Conservation (phyloP, 2,329 filamentous ascomycete genomes). For the Diaporthe vaccinii region DNA sequence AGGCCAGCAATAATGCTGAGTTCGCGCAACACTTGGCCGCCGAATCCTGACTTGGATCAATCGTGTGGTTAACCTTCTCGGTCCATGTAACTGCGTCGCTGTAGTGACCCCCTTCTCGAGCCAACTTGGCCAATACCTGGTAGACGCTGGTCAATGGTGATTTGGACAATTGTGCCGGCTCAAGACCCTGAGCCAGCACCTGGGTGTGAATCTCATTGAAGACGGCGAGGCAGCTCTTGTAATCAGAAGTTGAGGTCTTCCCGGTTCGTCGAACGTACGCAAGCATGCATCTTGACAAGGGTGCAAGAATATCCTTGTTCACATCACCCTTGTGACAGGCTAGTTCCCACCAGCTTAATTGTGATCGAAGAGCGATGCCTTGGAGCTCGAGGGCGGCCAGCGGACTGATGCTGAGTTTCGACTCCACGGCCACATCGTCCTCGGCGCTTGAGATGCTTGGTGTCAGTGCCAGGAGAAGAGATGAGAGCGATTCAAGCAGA, state of each 20-base stretch:
- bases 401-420: constrained; percentile 68
- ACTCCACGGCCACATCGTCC: constrained; percentile 68
- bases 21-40: constrained; percentile 65
- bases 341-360: constrained; percentile 76
- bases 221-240: constrained; percentile 54
- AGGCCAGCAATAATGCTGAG: constrained; percentile 67
- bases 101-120: constrained; percentile 60
- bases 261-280: constrained; percentile 70
- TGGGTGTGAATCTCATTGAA: constrained; percentile 55
- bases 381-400: constrained; percentile 73
- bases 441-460: constrained; percentile 76
- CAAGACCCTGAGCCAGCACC: constrained; percentile 52
- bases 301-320: constrained; percentile 75
- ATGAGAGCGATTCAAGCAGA: constrained; percentile 76
- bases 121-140: constrained; percentile 62
- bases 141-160: constrained; percentile 63
- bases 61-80: constrained; percentile 56
- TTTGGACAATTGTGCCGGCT: constrained; percentile 54
- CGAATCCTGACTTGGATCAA: constrained; percentile 58
- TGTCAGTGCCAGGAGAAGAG: constrained; percentile 74
- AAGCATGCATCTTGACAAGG: constrained; percentile 73
- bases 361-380: constrained; percentile 70
- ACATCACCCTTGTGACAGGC: constrained; percentile 70
- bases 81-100: constrained; percentile 71
- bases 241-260: constrained; percentile 52